Base-by-base conservation (phyloP, 1,284 basidiomycete genomes). In the Leccinum variabile region DNA sequence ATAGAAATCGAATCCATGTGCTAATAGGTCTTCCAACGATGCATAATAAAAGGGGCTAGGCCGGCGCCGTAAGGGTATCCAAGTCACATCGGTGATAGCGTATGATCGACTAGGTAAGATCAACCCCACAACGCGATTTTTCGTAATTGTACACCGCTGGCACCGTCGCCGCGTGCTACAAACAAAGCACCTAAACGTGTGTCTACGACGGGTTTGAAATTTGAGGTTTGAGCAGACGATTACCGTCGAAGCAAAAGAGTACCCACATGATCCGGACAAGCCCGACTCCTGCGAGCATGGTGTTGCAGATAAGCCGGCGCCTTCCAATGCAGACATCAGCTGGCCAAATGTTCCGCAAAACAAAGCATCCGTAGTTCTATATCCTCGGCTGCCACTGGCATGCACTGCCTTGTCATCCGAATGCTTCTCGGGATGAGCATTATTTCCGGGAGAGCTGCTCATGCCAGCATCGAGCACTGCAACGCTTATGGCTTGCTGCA, bases 261-360 rank as follows among this genome's bases (percentile, higher is more conserved):
- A 70, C 78, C 56, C 57, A 82, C 82, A 50, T 37, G 37, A 76
- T 60, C 76, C 68, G 49, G 76, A 71, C 56, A 79, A 68, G 14
- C 75, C 75, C 8, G 28, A 25, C 22, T 71, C 71, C 58, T 73
- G 79, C 14, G 70, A 63, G 60, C 78, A 83, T 7, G 76, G 77
- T n/a, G 72, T 74, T 18, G 76, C 74, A 52, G 72, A 75, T 62
- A 83, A 72, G 55, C 82, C 81, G 1, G 79, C 81, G 13, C 67
- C 72, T 56, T 76, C 70, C 46, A 83, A 72, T 13, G 82, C 81
- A 37, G 73, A 65, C 71, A 78, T 77, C 62, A 83, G 70, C 71
- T 83, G 82, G 10, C 82, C 81, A 66, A 81, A 83, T 35, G 82
- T 83, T 41, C 81, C 81, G 39, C 77, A 76, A 68, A 80, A 83